Percentiles rank a stretch among this genome's conserved stretches.
Evolutionary conservation across 2,329 filamentous ascomycete genomes (phyloP).

Genomic region (Xylariaceae sp.): DNA sequence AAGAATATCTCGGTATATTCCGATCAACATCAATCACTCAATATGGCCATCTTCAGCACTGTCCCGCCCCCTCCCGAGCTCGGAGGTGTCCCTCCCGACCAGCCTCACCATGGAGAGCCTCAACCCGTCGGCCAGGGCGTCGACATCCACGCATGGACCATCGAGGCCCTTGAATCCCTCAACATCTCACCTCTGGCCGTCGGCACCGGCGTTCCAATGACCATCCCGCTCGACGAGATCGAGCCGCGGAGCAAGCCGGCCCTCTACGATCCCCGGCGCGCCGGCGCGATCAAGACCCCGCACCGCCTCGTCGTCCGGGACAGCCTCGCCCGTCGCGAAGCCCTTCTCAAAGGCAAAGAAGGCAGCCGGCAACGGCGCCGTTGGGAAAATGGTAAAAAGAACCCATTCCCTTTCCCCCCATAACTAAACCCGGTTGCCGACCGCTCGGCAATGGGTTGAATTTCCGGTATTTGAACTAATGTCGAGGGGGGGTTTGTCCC

Average conservation of each 20-base stretch:
- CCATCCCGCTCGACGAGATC: conserved; percentile 75
- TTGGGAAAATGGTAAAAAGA: conserved; percentile 81
- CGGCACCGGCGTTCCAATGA: conserved; percentile 58
- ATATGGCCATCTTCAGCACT: conserved; percentile 46
- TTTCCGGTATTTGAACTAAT: not conserved
- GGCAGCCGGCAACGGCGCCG: conserved; percentile 78
- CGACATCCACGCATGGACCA: conserved; percentile 65
- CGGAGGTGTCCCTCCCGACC: conserved; percentile 21
- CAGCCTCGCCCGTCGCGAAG: conserved; percentile 59
- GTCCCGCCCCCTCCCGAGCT: conserved; percentile 46
- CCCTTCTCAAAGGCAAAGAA: conserved; percentile 81
- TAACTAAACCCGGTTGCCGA: not conserved
- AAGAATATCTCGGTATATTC: not conserved
- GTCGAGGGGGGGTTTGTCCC: not conserved
- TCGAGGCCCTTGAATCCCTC: conserved; percentile 51
- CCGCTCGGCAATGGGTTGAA: not conserved
- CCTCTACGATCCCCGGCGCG: conserved; percentile 27
- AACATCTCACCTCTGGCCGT: conserved; percentile 51
- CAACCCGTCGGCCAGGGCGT: conserved; percentile 33
- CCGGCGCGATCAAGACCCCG: conserved; percentile 30
- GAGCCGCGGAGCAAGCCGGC: conserved; percentile 35
- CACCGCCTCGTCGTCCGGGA: conserved; percentile 49
- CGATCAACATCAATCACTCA: not conserved
- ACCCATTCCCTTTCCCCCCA: conserved; percentile 20
- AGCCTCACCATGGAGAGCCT: conserved; percentile 18